phyloP scores from a whole-genome alignment of 176 grass and related monocot species.

The Cymbopogon citratus region DNA sequence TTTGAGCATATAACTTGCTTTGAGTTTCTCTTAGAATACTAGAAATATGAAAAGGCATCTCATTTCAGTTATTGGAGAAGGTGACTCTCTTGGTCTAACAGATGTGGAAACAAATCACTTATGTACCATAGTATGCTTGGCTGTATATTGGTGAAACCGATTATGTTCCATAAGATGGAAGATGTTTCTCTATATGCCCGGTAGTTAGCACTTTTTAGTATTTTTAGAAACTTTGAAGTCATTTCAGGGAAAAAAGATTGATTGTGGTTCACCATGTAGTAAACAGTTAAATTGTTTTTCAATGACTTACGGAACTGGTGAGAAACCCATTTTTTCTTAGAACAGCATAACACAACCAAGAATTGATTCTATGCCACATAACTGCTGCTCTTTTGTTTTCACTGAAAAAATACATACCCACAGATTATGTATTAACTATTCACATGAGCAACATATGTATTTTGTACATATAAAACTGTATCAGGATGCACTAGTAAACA shows the following conservation, averaged over 20 bases:
- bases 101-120: constrained; percentile 22
- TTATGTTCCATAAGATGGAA: constrained; percentile 10
- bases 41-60: constrained; percentile 26
- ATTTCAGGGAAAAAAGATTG: constrained; percentile 8
- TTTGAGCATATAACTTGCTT: not conserved
- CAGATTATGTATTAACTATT: not conserved
- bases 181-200: constrained; percentile 4
- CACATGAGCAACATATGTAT: not conserved
- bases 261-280: not conserved
- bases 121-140: not conserved
- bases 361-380: not conserved
- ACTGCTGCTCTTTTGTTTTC: not conserved
- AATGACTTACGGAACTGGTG: not conserved
- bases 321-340: not conserved
- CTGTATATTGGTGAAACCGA: not conserved
- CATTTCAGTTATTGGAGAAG: constrained; percentile 34
- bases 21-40: constrained; percentile 17
- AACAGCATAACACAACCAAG: not conserved
- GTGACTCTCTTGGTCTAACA: constrained; percentile 24
- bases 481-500: constrained; percentile 9
- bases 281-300: not conserved
- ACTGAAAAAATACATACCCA: not conserved
- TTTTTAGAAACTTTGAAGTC: not conserved
- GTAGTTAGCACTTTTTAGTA: not conserved
- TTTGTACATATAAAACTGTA: not conserved